Base-by-base conservation (phyloP, 2,329 filamentous ascomycete species). In the Botrytis medusae region DNA sequence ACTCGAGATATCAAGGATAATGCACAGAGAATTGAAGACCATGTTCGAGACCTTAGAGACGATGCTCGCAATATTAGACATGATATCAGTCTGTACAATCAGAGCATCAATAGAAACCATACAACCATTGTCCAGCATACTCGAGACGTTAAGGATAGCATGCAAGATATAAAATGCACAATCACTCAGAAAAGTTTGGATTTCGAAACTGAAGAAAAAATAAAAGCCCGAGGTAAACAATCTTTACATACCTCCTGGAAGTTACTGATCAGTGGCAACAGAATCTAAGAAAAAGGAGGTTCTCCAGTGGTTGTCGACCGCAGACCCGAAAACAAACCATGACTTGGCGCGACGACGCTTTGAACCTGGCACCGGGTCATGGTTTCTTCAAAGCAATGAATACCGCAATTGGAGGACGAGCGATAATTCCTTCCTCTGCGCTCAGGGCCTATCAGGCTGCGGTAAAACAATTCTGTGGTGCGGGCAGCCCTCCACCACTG, bases 401-500 rank as follows among this genome's bases (percentile, higher is more conserved):
- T 46, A 69, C 20, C 8, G 12, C 18, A 44, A 7, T 42, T 69
- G 51, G 67, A 69, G 34, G 40, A 20, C 8, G 37, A 40, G 10
- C 37, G 6, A 37, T 7, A 46, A 42, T n/a, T 60, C 67, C 22
- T 69, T 60, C 8, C 51, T 60, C 32, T 69, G 67, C 51, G 16
- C 46, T 12, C 67, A 69, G 42, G 67, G 51, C 34, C 37, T 69
- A 29, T 37, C 67, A 42, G 67, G 67, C n/a, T 54, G 48, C 40
- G 67, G 67, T 4, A 69, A 69, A 57, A 69, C 51, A 25, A 54
- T 59, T 32, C 42, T 59, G 37, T 60, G 67, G 67, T 69, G 22
- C 9, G 37, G n/a, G n/a, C 37, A 29, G 25, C 51, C 29, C 51
- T 14, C 67, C 57, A n/a, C 6, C 51, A 29, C 18, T 29, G 29